A percentile compares a stretch with the other conserved stretches of the same genome.
Conservation (phyloP, 1,139 yeast species). For the Zygoascus sp. region DNA sequence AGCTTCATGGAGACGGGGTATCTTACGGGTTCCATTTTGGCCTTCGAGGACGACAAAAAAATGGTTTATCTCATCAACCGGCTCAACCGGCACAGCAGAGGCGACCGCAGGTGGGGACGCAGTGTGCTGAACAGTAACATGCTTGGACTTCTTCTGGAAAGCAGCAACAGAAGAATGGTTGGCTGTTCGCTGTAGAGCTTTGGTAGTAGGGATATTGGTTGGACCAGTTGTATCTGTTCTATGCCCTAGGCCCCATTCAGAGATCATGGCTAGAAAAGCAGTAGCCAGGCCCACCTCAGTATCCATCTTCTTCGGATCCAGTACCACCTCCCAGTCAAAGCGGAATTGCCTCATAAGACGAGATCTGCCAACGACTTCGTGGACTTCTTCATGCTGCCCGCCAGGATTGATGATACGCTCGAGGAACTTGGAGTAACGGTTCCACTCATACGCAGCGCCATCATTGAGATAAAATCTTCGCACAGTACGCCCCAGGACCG, state of each 20-base stretch:
- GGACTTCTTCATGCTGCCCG: slow-evolving; percentile 51
- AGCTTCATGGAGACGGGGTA: not conserved
- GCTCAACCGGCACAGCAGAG: too few species aligned
- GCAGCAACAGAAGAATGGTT: slow-evolving; percentile 4
- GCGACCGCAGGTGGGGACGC: not conserved
- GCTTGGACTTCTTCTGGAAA: slow-evolving; percentile 1
- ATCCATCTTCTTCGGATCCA: slow-evolving; percentile 47
- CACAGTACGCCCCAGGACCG: slow-evolving; percentile 32
- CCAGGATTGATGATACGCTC: slow-evolving; percentile 52
- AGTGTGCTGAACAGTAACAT: not conserved
- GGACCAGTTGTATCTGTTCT: slow-evolving; percentile 54
- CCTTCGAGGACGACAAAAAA: slow-evolving; percentile 5
- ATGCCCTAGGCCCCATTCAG: slow-evolving; percentile 59
- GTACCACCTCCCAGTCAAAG: slow-evolving; percentile 54
- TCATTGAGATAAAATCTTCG: slow-evolving; percentile 45
- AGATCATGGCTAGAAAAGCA: slow-evolving; percentile 55
- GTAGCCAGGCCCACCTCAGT: slow-evolving; percentile 51
- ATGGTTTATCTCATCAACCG: slow-evolving; percentile 5
- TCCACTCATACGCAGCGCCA: slow-evolving; percentile 55
- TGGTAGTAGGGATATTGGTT: slow-evolving; percentile 27
- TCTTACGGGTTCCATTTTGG: slow-evolving; percentile 4
- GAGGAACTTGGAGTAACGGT: slow-evolving; percentile 46
- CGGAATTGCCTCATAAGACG: slow-evolving; percentile 55
- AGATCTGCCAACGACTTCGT: slow-evolving; percentile 51
- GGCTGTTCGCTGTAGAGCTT: not conserved